phyloP scores from a whole-genome alignment of 2,329 filamentous ascomycete genomes.

The Colletotrichum tanaceti region DNA sequence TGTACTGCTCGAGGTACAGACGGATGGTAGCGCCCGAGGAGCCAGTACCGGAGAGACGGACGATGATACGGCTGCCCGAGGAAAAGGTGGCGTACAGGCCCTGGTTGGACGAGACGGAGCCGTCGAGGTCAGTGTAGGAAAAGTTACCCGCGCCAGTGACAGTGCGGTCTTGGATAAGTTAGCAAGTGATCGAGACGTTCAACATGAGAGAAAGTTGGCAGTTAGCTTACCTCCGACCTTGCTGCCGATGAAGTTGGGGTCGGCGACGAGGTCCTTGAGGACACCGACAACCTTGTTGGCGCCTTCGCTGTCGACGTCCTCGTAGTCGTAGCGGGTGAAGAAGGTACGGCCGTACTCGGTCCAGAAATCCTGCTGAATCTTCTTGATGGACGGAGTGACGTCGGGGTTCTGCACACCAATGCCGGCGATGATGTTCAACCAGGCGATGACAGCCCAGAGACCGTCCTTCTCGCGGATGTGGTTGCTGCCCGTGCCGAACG shows the following conservation, averaged over 20 bases:
- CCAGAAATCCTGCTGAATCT: conserved; percentile 99
- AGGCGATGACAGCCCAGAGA: conserved; percentile 95
- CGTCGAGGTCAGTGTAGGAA: conserved; percentile 98
- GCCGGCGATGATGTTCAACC: conserved; percentile 98
- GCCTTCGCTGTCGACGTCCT: conserved; percentile 90
- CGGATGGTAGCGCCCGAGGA: conserved; percentile 96
- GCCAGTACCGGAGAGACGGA: conserved; percentile 93
- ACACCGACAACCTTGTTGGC: conserved; percentile 90
- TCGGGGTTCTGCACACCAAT: conserved; percentile 84
- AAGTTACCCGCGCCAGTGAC: conserved; percentile 94
- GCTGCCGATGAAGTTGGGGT: conserved; percentile 82
- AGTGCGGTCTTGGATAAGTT: conserved; percentile 70
- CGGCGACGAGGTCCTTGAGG: conserved; percentile 81
- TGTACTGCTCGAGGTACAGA: conserved; percentile 97
- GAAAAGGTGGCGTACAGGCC: conserved; percentile 95
- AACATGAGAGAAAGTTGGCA: neutral
- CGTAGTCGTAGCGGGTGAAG: conserved; percentile 99
- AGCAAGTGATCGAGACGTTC: conserved; percentile 35
- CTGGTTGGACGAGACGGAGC: conserved; percentile 94
- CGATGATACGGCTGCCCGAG: conserved; percentile 93
- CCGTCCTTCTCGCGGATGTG: conserved; percentile 99
- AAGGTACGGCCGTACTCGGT: conserved; percentile 94
- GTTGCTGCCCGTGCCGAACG: conserved; percentile 97
- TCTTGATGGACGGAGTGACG: conserved; percentile 89
- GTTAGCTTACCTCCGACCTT: conserved; percentile 72